Conservation (phyloP, 2,329 filamentous ascomycete genomes). For the Setomelanomma holmii region DNA sequence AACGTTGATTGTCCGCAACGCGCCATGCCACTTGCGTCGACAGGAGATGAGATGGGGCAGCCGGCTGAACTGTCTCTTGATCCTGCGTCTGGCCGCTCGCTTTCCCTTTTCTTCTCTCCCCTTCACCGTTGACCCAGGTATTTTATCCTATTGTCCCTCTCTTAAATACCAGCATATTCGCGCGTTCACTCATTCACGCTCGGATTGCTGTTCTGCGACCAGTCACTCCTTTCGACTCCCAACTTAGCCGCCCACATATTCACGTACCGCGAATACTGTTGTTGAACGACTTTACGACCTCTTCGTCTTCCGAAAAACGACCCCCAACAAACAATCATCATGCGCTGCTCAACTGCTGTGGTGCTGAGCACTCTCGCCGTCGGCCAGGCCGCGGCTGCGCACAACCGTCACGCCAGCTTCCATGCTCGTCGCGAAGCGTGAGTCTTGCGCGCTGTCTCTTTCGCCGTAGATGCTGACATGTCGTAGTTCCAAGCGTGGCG, state of each 20-base stretch:
- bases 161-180: slow-evolving; percentile 32
- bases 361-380: slow-evolving; percentile 48
- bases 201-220: slow-evolving; percentile 30
- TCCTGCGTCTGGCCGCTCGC: slow-evolving; percentile 30
- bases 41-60: slow-evolving; percentile 36
- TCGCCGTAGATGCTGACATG: slow-evolving; percentile 14
- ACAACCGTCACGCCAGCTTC: slow-evolving; percentile 47
- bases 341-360: slow-evolving; percentile 47
- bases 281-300: slow-evolving; percentile 38
- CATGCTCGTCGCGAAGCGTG: slow-evolving; percentile 44
- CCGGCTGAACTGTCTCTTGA: slow-evolving; percentile 28
- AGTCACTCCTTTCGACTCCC: slow-evolving; percentile 37
- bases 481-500: slow-evolving; percentile 39
- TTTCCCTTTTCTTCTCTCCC: slow-evolving; percentile 27
- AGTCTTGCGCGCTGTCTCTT: slow-evolving; percentile 12
- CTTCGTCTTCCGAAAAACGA: slow-evolving; percentile 10
- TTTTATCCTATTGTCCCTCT: slow-evolving; percentile 33
- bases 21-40: slow-evolving; percentile 18
- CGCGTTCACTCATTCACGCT: slow-evolving; percentile 51
- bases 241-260: slow-evolving; percentile 3
- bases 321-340: slow-evolving; percentile 22
- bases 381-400: slow-evolving; percentile 43
- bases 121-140: slow-evolving; percentile 31
- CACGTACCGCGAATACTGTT: slow-evolving; percentile 11
- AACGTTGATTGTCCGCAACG: slow-evolving; percentile 25